Base-by-base conservation (phyloP, 805 yeast species). In the Diddensiella transvaalensis region DNA sequence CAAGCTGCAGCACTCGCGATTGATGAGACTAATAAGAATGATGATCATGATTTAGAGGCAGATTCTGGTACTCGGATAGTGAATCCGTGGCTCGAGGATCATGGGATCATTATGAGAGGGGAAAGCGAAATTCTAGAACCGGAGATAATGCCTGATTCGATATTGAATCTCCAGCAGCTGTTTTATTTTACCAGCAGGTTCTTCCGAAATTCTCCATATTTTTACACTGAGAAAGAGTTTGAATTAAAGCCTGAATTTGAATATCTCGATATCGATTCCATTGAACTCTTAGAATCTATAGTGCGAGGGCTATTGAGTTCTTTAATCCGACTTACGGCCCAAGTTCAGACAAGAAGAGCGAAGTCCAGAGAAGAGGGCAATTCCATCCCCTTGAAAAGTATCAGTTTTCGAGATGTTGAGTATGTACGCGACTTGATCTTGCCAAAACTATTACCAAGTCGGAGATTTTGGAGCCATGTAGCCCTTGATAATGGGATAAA, bases 1-100 rank as follows among this genome's bases (percentile, higher is more conserved):
- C 51, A 54, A 46, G 17, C 52, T 6, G 10, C 19, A 6, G 33
- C 42, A 10, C 32, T 52, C 18, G 30, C 19, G 3, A 18, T 18
- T 2, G 21, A n/a, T 21, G 50, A 47, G 23, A 30, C 21, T 11
- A 35, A 42, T 23, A 23, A 8, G 6, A 15, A 4, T 11, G n/a
- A 6, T 22, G n/a, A 6, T 22, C 4, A 11, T 4, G 6, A 8
- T 26, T 8, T n/a, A 8, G 11, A 40, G 15, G 13, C 15, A 5
- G n/a, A 4, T 22, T 4, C 4, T 23, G 33, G 11, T 4, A 40
- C 33, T 13, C 11, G 18, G 5, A 40, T 8, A 6, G n/a, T 15
- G 4, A 21, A 38, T 18, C 22, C 22, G 17, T 38, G 23, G 11
- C 11, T 19, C 21, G 19, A 19, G 38, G 11, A 38, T 11, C 41